A percentile compares a stretch with the other conserved stretches of the same genome.
Conservation (phyloP, 371 early-diverging fungal species). For the Mortierella sp. region DNA sequence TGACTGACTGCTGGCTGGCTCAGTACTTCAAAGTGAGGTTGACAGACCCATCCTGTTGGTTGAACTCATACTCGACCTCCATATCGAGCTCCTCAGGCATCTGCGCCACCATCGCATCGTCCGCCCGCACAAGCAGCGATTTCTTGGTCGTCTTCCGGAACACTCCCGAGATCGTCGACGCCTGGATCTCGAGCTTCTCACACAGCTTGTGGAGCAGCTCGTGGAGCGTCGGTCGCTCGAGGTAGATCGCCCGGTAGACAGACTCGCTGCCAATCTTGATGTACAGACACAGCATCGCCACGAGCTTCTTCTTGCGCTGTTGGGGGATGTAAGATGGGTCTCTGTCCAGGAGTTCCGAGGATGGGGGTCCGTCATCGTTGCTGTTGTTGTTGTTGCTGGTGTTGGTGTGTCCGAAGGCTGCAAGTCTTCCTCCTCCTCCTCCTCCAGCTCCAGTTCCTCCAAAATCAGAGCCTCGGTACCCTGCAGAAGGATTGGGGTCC, state of each 20-base stretch:
- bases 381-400: neutral
- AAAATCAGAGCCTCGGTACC: neutral
- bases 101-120: slow-evolving; percentile 65
- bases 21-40: slow-evolving; percentile 63
- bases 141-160: slow-evolving; percentile 59
- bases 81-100: slow-evolving; percentile 70
- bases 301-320: slow-evolving; percentile 52
- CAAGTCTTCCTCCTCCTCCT: neutral
- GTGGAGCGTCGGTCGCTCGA: slow-evolving; percentile 61
- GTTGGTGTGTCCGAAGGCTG: neutral
- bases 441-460: neutral
- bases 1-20: too few relatives aligned
- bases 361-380: neutral
- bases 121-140: slow-evolving; percentile 61
- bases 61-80: slow-evolving; percentile 62
- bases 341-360: slow-evolving; percentile 46
- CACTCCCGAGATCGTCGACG: slow-evolving; percentile 58
- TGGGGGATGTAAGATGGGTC: slow-evolving; percentile 59
- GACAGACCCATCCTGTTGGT: slow-evolving; percentile 59
- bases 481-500: neutral
- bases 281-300: slow-evolving; percentile 67
- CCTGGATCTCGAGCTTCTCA: slow-evolving; percentile 61
- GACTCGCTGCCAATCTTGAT: slow-evolving; percentile 62
- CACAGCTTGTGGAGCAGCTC: slow-evolving; percentile 62
- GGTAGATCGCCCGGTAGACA: slow-evolving; percentile 67